Evolutionary conservation across 108 stramenopile genomes (phyloP).

Genomic region (Pseudonitzschia multistriata): DNA sequence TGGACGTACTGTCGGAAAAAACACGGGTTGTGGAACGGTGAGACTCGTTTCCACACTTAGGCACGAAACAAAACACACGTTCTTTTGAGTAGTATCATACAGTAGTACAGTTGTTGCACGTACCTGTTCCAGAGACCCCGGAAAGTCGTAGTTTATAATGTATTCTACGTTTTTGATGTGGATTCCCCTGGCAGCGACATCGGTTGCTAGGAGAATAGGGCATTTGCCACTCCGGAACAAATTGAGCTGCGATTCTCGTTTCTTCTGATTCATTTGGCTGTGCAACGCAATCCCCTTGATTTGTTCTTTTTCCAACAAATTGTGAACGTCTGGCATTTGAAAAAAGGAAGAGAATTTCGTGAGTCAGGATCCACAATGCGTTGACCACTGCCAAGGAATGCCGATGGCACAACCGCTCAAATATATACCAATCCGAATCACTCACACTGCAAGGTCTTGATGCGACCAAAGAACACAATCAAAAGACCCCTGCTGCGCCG

Average conservation of each 20-base stretch:
- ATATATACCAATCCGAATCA: background rate
- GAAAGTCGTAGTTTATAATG: constrained; percentile 96
- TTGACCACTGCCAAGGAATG: no score
- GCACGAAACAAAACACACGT: no score
- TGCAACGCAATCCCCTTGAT: constrained; percentile 49
- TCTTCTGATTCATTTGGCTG: constrained; percentile 63
- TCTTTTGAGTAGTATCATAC: no score
- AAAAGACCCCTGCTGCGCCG: constrained; percentile 26
- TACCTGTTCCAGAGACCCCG: constrained; percentile 69
- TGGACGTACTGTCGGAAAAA: constrained; percentile 78
- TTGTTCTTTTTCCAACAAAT: constrained; percentile 58
- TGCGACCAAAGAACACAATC: constrained; percentile 31
- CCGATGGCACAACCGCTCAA: background rate
- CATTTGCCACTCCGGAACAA: constrained; percentile 44
- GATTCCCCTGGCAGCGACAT: constrained; percentile 94
- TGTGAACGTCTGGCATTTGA: constrained; percentile 10
- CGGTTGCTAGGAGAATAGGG: constrained; percentile 91
- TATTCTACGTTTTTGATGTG: constrained; percentile 85
- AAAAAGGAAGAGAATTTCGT: constrained; percentile 48
- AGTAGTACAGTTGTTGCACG: constrained; percentile 4
- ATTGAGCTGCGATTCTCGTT: constrained; percentile 46
- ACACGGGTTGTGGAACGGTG: no score
- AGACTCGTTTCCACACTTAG: no score
- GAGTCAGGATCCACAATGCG: no score
- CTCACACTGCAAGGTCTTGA: constrained; percentile 16